A percentile compares a stretch with the other conserved stretches of the same genome.
Evolutionary conservation across 169 alveolate genomes (phyloP).

Genomic region (Plasmodium inui): DNA sequence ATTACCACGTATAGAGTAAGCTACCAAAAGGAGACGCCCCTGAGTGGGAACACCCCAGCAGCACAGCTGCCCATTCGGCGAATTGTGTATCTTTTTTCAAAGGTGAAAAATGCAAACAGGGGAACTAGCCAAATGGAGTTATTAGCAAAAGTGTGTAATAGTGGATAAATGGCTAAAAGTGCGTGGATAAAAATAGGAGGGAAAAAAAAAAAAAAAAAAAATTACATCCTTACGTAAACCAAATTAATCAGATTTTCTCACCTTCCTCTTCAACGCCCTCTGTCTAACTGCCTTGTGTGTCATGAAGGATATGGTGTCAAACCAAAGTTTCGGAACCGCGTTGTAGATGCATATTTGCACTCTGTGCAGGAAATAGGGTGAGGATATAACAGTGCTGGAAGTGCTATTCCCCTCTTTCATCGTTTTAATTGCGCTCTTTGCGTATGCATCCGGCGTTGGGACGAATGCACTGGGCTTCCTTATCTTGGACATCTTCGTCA

Average conservation of each 20-base stretch:
- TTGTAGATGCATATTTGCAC: slow-evolving; percentile 65
- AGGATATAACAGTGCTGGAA: slow-evolving; percentile 31
- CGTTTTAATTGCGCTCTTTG: slow-evolving; percentile 29
- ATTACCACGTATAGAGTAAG: neutral
- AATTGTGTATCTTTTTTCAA: neutral
- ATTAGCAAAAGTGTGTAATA: neutral
- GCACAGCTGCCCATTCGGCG: neutral
- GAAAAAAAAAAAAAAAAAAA: neutral
- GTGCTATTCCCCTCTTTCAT: slow-evolving; percentile 50
- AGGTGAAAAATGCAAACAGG: neutral
- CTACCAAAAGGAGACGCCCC: neutral
- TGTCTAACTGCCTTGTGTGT: slow-evolving; percentile 40
- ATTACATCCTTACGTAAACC: neutral
- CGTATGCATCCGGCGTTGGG: slow-evolving; percentile 76
- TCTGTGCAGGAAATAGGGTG: slow-evolving; percentile 77
- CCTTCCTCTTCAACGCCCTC: slow-evolving; percentile 39
- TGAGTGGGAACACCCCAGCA: neutral
- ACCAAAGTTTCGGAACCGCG: slow-evolving; percentile 22
- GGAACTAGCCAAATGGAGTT: neutral
- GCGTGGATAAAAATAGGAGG: neutral
- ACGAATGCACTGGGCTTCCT: slow-evolving; percentile 76
- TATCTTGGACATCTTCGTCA: slow-evolving; percentile 77
- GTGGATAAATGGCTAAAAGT: neutral
- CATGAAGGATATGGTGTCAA: slow-evolving; percentile 9
- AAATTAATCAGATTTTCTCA: neutral